Conservation (phyloP, 2,329 filamentous ascomycete species). For the Cercospora canescens region DNA sequence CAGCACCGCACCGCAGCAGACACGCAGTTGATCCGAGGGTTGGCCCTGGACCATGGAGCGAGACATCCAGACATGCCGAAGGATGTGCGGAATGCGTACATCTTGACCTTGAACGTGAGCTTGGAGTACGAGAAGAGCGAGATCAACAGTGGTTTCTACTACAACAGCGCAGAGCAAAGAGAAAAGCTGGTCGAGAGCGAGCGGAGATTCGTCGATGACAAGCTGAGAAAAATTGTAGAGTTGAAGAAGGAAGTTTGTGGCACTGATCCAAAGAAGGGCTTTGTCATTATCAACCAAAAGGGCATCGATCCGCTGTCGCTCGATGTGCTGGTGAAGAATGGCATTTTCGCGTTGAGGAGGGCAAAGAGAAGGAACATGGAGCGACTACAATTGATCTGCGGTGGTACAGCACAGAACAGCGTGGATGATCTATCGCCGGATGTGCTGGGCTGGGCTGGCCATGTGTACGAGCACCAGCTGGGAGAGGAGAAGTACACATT, state of each 20-base stretch:
- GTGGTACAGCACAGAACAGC: slow-evolving; percentile 89
- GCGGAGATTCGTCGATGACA: slow-evolving; percentile 91
- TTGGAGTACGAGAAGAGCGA: slow-evolving; percentile 99
- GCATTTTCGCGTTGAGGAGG: slow-evolving; percentile 88
- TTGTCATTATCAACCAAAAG: slow-evolving; percentile 99
- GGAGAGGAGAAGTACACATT: slow-evolving; percentile 99
- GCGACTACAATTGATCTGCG: slow-evolving; percentile 90
- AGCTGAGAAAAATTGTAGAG: slow-evolving; percentile 95
- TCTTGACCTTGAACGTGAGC: slow-evolving; percentile 93
- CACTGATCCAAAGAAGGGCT: slow-evolving; percentile 87
- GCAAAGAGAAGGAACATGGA: slow-evolving; percentile 99
- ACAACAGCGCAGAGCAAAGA: slow-evolving; percentile 92
- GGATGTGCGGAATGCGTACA: slow-evolving; percentile 90
- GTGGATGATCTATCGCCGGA: slow-evolving; percentile 89
- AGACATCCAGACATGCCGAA: slow-evolving; percentile 99
- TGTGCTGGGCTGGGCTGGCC: slow-evolving; percentile 89
- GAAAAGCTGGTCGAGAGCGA: slow-evolving; percentile 98
- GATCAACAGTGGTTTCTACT: slow-evolving; percentile 99
- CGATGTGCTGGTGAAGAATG: slow-evolving; percentile 96
- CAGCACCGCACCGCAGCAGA: slow-evolving; percentile 95
- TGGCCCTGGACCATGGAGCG: slow-evolving; percentile 92
- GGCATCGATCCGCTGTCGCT: slow-evolving; percentile 95
- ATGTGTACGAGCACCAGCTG: slow-evolving; percentile 94
- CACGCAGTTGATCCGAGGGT: slow-evolving; percentile 89
- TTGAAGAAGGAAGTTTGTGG: slow-evolving; percentile 98